Conservation (phyloP, 768 basidiomycete species). For the Lactarius hengduanensis region DNA sequence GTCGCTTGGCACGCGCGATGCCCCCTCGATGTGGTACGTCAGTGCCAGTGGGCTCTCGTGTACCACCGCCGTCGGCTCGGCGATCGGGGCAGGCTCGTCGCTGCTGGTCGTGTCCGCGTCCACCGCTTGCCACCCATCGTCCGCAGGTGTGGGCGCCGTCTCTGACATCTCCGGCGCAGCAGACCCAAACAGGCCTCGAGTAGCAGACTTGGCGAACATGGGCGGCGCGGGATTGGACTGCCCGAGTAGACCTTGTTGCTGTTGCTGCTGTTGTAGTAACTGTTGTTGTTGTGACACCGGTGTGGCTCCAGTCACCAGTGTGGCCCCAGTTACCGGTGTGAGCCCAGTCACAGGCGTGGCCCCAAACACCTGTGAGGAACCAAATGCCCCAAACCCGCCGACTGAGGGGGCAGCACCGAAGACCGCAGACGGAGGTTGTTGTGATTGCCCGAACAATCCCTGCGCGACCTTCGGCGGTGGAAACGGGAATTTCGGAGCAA, state of each 20-base stretch:
- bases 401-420: no score
- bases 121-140: constrained; percentile 2
- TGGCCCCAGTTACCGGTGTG: no score
- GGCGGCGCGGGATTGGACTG: neutral
- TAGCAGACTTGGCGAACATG: constrained; percentile 27
- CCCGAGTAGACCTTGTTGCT: neutral
- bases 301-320: no score
- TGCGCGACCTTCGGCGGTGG: neutral
- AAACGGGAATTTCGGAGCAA: neutral
- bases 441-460: neutral
- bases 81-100: constrained; percentile 20
- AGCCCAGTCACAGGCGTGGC: no score
- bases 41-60: constrained; percentile 53
- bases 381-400: no score
- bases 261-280: no score
- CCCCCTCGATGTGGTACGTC: constrained; percentile 51
- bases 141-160: neutral
- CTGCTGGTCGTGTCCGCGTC: neutral
- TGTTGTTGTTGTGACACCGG: no score
- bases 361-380: neutral
- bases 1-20: constrained; percentile 47
- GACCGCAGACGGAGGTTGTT: neutral
- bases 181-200: neutral
- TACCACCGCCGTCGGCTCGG: constrained; percentile 45
- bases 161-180: neutral